phyloP scores from a whole-genome alignment of 257 asterid species.

The Solanum sitiens region DNA sequence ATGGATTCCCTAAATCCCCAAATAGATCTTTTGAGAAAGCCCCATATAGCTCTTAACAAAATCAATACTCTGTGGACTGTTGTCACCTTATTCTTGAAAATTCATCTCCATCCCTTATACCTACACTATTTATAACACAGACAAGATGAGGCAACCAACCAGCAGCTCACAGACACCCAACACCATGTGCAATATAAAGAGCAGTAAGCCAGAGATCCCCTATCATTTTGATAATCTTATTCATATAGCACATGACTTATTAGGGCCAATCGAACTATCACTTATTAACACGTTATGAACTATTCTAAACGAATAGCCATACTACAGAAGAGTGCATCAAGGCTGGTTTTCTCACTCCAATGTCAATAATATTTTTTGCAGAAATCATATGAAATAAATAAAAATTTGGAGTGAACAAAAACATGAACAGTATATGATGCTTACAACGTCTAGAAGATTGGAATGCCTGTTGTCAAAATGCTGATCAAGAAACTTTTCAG shows the following conservation, averaged over 20 bases:
- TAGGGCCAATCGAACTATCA: neutral
- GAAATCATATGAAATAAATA: neutral
- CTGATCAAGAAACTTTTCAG: constrained; percentile 76
- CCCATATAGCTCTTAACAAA: neutral
- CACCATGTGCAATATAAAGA: neutral
- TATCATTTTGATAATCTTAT: neutral
- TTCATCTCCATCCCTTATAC: neutral
- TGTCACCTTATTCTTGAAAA: neutral
- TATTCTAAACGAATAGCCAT: neutral
- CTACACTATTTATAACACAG: neutral
- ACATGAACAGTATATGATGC: neutral
- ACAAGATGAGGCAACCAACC: neutral
- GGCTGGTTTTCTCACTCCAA: neutral
- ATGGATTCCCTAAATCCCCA: neutral
- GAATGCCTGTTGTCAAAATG: constrained; percentile 90
- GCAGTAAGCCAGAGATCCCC: neutral
- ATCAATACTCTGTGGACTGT: neutral
- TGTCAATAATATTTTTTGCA: neutral
- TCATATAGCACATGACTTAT: neutral
- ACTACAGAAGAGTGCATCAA: neutral
- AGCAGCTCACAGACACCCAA: neutral
- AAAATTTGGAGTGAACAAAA: neutral
- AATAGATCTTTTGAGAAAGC: neutral
- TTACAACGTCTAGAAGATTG: constrained; percentile 75
- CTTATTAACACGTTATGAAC: neutral